Percentiles rank a stretch among this genome's conserved stretches.
These are phyloP conservation scores for Pseudonitzschia delicatissima DNA, from an alignment of 108 stramenopile genomes.

Conservation along the genomic window DNA sequence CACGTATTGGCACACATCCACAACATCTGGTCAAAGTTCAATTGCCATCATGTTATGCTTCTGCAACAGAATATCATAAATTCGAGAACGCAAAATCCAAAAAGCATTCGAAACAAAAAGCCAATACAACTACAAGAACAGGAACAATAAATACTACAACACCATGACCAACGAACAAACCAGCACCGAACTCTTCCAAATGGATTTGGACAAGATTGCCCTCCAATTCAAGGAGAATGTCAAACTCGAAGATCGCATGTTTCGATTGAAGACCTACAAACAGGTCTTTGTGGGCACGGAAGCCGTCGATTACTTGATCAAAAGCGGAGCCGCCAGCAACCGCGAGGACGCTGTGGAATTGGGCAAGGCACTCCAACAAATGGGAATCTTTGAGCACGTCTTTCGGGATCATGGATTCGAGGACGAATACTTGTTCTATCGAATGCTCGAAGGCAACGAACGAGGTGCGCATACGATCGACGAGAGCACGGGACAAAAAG, in stretches of 20 bases:
- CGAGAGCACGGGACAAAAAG: constrained; percentile 32
- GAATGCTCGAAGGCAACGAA: constrained; percentile 46
- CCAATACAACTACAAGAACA: background rate
- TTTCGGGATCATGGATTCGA: constrained; percentile 52
- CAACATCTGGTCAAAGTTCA: too few relatives aligned
- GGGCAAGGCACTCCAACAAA: constrained; percentile 27
- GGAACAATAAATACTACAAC: background rate
- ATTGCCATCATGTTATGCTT: too few relatives aligned
- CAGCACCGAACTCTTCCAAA: constrained; percentile 2
- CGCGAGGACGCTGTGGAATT: constrained; percentile 57
- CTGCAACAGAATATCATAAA: too few relatives aligned
- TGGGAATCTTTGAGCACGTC: constrained; percentile 42
- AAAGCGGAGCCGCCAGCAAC: constrained; percentile 30
- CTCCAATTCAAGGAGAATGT: constrained; percentile 29
- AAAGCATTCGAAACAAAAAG: background rate
- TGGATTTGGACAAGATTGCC: constrained; percentile 31
- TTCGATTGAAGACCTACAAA: constrained; percentile 46
- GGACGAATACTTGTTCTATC: constrained; percentile 57
- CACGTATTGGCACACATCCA: too few relatives aligned
- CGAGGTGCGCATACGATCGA: constrained; percentile 45
- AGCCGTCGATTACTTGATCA: constrained; percentile 60
- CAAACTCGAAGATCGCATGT: constrained; percentile 35
- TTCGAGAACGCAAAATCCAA: background rate
- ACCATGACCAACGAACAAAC: constrained; percentile 5
- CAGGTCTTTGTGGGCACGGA: constrained; percentile 59